These are phyloP conservation scores for Trypanosoma lewisi DNA, from an alignment of 208 protist genomes.

Conservation along the genomic window DNA sequence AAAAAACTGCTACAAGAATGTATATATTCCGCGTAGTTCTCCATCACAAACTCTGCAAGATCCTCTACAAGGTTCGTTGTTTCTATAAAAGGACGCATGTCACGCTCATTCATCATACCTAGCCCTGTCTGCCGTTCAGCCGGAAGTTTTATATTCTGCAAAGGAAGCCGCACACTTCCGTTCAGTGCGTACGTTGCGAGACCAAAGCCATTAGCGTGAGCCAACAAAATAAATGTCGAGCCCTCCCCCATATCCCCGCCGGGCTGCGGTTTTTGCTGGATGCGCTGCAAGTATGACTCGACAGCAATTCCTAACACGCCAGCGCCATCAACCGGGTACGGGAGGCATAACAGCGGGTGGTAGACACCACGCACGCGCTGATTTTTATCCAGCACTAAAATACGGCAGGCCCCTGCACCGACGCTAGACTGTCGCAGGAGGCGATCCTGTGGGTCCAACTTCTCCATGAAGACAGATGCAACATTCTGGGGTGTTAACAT, in stretches of 20 bases:
- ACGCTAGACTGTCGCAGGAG: constrained; percentile 69
- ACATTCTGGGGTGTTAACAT: constrained; percentile 41
- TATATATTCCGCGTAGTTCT: constrained; percentile 26
- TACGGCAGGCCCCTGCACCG: constrained; percentile 51
- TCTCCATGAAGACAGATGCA: constrained; percentile 32
- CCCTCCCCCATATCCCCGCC: constrained; percentile 2
- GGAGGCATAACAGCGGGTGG: constrained; percentile 63
- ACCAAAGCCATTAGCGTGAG: constrained; percentile 27
- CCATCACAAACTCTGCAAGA: constrained; percentile 21
- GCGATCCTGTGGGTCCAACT: constrained; percentile 51
- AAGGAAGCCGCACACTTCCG: constrained; percentile 16
- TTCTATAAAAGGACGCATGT: constrained; percentile 40
- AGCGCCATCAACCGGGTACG: constrained; percentile 52
- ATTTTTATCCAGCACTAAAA: constrained; percentile 78
- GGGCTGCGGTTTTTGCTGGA: constrained; percentile 16
- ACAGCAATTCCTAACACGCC: constrained; percentile 59
- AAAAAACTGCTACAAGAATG: constrained; percentile 37
- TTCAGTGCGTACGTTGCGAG: constrained; percentile 21
- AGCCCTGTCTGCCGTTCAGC: constrained; percentile 4
- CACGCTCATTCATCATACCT: constrained; percentile 20
- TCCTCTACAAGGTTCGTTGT: constrained; percentile 25
- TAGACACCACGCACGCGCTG: constrained; percentile 84
- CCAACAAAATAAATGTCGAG: constrained; percentile 21
- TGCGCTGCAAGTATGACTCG: constrained; percentile 40
- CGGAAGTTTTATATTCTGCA: constrained; percentile 27